Evolutionary conservation across 2,329 filamentous ascomycete genomes (phyloP).

Genomic region (Boeremia exigua): DNA sequence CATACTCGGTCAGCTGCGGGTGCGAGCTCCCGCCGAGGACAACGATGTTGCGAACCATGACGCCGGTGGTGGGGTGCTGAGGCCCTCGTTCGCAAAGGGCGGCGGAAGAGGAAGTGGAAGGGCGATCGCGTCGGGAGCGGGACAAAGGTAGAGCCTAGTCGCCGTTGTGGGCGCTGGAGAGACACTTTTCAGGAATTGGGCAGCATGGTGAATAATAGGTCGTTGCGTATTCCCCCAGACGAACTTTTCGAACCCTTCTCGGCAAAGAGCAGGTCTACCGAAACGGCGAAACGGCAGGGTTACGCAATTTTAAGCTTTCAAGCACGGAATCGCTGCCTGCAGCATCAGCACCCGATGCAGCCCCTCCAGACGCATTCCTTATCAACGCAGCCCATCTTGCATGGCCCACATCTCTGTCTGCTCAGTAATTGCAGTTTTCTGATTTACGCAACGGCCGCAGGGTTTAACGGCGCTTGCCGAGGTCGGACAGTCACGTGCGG

Average conservation of each 20-base stretch:
- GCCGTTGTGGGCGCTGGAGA: slow-evolving; percentile 33
- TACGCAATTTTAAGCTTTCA: slow-evolving; percentile 30
- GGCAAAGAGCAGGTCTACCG: slow-evolving; percentile 25
- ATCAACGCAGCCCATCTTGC: slow-evolving; percentile 1
- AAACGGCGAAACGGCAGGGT: slow-evolving; percentile 21
- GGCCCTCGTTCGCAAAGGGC: slow-evolving; percentile 12
- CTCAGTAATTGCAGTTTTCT: slow-evolving; percentile 2
- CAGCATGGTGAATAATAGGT: slow-evolving; percentile 42
- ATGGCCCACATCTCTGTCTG: background rate
- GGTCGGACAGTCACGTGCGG: slow-evolving; percentile 10
- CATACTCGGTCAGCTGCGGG: slow-evolving; percentile 76
- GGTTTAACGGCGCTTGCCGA: background rate
- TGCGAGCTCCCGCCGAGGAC: slow-evolving; percentile 93
- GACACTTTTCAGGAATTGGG: slow-evolving; percentile 39
- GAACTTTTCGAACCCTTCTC: slow-evolving; percentile 35
- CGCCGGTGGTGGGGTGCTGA: slow-evolving; percentile 20
- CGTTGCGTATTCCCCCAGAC: slow-evolving; percentile 20
- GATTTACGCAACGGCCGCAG: slow-evolving; percentile 9
- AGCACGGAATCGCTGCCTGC: slow-evolving; percentile 27
- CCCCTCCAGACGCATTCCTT: slow-evolving; percentile 2
- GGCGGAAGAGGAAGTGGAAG: slow-evolving; percentile 14
- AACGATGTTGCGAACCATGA: slow-evolving; percentile 94
- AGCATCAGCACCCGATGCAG: slow-evolving; percentile 7
- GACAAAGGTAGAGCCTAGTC: slow-evolving; percentile 20
- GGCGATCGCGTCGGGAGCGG: slow-evolving; percentile 9